A percentile compares a stretch with the other conserved stretches of the same genome.
These are phyloP conservation scores for Chaetomium globosum DNA, from an alignment of 2,329 filamentous ascomycete genomes.

Conservation along the genomic window DNA sequence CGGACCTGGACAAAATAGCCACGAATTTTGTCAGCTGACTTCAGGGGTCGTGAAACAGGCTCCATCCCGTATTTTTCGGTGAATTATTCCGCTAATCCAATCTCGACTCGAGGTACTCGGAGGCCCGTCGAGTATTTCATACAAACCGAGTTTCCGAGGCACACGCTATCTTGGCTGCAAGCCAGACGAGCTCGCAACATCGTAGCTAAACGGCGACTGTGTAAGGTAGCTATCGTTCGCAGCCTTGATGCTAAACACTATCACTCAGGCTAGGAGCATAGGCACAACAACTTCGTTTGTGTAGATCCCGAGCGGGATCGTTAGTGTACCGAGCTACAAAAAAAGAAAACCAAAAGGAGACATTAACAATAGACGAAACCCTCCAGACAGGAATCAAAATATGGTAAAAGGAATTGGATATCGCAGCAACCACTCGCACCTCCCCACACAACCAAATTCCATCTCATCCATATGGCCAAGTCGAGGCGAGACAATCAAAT, in stretches of 20 bases:
- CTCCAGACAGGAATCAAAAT: slow-evolving; percentile 12
- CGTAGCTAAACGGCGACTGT: too few species aligned
- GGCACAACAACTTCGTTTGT: neutral
- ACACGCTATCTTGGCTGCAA: neutral
- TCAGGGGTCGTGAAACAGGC: neutral
- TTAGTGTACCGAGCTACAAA: neutral
- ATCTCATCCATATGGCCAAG: slow-evolving; percentile 10
- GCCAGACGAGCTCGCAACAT: neutral
- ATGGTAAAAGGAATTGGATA: slow-evolving; percentile 18
- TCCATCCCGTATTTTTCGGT: too few species aligned
- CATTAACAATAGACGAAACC: slow-evolving; percentile 12
- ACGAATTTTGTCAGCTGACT: slow-evolving; percentile 19
- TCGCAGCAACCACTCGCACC: slow-evolving; percentile 20
- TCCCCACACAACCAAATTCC: slow-evolving; percentile 12
- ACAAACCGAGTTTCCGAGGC: neutral
- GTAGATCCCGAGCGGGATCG: neutral
- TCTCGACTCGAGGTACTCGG: neutral
- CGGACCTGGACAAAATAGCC: neutral
- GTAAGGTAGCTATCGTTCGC: neutral
- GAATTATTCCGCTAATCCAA: neutral
- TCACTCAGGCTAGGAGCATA: neutral
- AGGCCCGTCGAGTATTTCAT: neutral
- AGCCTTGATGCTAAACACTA: neutral
- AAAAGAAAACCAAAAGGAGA: neutral
- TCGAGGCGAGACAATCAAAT: neutral